Conservation (phyloP, 2,329 filamentous ascomycete genomes). For the Aspergillus tamarii region DNA sequence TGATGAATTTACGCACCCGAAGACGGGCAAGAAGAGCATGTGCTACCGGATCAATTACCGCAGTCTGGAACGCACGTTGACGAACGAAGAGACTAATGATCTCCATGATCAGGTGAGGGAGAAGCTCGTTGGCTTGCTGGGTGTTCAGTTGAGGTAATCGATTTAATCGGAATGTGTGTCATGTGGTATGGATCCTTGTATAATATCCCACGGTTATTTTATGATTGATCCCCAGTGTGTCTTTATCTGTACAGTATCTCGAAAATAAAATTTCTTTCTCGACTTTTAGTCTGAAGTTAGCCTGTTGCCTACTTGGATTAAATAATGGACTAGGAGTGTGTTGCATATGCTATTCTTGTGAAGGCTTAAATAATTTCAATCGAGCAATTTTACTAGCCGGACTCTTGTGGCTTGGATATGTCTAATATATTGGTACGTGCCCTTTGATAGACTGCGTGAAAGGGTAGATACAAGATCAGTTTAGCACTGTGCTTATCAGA, state of each 20-base stretch:
- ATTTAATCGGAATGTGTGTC: not conserved
- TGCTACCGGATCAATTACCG: slow-evolving; percentile 95
- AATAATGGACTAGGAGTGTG: not conserved
- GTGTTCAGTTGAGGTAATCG: slow-evolving; percentile 73
- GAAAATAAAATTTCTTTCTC: not conserved
- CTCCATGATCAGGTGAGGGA: slow-evolving; percentile 71
- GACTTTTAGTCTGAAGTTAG: not conserved
- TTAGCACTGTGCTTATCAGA: too few relatives aligned
- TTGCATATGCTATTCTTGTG: not conserved
- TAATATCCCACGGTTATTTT: not conserved
- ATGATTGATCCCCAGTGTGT: not conserved
- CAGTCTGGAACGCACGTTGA: slow-evolving; percentile 87
- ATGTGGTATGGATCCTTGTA: slow-evolving; percentile 8
- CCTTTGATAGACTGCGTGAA: too few relatives aligned
- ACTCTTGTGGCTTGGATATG: too few relatives aligned
- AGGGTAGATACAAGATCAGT: too few relatives aligned
- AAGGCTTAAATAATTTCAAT: too few relatives aligned
- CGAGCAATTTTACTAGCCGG: too few relatives aligned
- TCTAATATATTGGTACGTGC: too few relatives aligned
- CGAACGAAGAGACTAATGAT: slow-evolving; percentile 75
- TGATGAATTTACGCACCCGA: slow-evolving; percentile 87
- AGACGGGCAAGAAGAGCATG: slow-evolving; percentile 78
- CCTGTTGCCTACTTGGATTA: not conserved
- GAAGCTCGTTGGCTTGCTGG: slow-evolving; percentile 69
- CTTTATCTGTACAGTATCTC: not conserved